Evolutionary conservation across 805 yeast species (phyloP).

Genomic region (Scheffersomyces amazonensis): DNA sequence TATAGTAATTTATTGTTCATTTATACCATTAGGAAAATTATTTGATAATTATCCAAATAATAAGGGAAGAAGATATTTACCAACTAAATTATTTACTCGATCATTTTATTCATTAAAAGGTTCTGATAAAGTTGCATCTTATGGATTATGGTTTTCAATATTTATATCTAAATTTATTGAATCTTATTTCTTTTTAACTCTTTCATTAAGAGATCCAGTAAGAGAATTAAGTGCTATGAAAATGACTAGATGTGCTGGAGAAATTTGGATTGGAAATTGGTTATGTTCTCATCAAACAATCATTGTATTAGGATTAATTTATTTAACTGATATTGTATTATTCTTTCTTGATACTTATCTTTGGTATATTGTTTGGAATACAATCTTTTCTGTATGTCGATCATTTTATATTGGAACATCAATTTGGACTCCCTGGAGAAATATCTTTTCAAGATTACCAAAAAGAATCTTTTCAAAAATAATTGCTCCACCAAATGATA

Average conservation of each 20-base stretch:
- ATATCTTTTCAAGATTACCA: constrained; percentile 72
- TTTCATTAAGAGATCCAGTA: constrained; percentile 71
- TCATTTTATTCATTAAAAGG: constrained; percentile 54
- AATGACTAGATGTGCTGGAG: constrained; percentile 60
- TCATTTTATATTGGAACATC: constrained; percentile 77
- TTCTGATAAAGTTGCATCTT: constrained; percentile 57
- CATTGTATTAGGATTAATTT: constrained; percentile 51
- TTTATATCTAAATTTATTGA: constrained; percentile 69
- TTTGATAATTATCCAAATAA: constrained; percentile 35
- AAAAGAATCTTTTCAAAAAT: constrained; percentile 72
- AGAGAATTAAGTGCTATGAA: constrained; percentile 61
- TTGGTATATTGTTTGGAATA: constrained; percentile 84
- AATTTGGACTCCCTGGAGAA: constrained; percentile 88
- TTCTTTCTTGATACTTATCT: constrained; percentile 80
- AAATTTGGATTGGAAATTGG: constrained; percentile 47
- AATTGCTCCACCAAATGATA: constrained; percentile 41
- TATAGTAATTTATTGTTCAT: constrained; percentile 54
- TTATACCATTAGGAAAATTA: constrained; percentile 58
- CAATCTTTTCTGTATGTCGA: constrained; percentile 66
- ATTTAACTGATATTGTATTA: constrained; percentile 60
- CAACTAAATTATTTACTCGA: constrained; percentile 59
- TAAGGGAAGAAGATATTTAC: constrained; percentile 39
- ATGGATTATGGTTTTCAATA: constrained; percentile 66
- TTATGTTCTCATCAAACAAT: constrained; percentile 58
- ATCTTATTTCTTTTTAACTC: constrained; percentile 73